Evolutionary conservation across 2,329 filamentous ascomycete genomes (phyloP).

Genomic region (Lecanoromycetidae sp.): DNA sequence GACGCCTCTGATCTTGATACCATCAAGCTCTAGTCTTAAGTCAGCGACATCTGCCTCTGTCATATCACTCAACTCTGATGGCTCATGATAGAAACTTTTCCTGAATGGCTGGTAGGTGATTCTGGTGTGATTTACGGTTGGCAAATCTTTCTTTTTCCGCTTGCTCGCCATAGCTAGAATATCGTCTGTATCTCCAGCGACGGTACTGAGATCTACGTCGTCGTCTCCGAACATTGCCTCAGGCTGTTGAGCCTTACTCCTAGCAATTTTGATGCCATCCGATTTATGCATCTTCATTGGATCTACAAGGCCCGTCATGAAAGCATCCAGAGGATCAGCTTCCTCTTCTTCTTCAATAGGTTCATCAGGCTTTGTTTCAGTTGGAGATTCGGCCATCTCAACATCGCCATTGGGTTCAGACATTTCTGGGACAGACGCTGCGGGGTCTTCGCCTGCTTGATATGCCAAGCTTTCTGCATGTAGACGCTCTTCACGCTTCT

Average conservation of each 20-base stretch:
- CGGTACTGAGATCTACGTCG: slow-evolving; percentile 52
- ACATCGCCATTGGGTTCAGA: slow-evolving; percentile 25
- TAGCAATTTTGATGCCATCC: slow-evolving; percentile 26
- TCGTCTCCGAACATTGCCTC: slow-evolving; percentile 85
- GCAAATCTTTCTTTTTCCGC: slow-evolving; percentile 95
- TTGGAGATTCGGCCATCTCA: slow-evolving; percentile 26
- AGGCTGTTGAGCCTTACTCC: slow-evolving; percentile 52
- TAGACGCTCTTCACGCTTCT: slow-evolving; percentile 62
- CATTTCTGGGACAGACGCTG: slow-evolving; percentile 42
- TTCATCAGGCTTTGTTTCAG: slow-evolving; percentile 29
- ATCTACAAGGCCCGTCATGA: slow-evolving; percentile 64
- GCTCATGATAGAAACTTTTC: slow-evolving; percentile 92
- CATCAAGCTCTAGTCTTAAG: slow-evolving; percentile 76
- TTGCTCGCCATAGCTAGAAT: slow-evolving; percentile 50
- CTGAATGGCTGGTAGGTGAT: slow-evolving; percentile 73
- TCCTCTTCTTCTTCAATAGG: slow-evolving; percentile 51
- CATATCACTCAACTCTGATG: slow-evolving; percentile 68
- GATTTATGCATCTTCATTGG: slow-evolving; percentile 34
- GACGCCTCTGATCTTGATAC: slow-evolving; percentile 83
- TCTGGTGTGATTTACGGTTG: slow-evolving; percentile 73
- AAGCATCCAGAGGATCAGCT: slow-evolving; percentile 87
- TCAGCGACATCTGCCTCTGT: slow-evolving; percentile 72
- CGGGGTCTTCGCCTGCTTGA: slow-evolving; percentile 25
- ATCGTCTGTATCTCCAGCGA: slow-evolving; percentile 53
- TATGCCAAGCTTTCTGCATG: slow-evolving; percentile 32